phyloP scores from a whole-genome alignment of 495 filamentous ascomycete genomes.

The Neurospora sp. region DNA sequence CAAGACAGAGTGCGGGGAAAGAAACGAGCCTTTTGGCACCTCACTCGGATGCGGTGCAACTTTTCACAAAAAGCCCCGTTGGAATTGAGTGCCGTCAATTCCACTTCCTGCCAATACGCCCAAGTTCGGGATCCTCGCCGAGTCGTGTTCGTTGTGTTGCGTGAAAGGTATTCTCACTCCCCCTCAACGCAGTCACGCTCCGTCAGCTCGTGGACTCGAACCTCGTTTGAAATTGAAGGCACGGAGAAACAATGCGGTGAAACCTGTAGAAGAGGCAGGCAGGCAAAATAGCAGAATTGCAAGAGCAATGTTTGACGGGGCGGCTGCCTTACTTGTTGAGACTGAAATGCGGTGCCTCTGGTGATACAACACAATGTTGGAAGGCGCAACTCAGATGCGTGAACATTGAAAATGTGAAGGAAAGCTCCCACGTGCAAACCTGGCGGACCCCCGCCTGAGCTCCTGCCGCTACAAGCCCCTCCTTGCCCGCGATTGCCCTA shows the following conservation, averaged over 20 bases:
- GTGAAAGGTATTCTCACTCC: not conserved
- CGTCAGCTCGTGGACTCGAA: not conserved
- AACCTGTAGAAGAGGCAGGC: not conserved
- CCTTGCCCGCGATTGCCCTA: not conserved
- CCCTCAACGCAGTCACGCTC: not conserved
- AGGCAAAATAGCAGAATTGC: not conserved
- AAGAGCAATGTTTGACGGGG: not conserved
- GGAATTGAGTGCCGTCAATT: not conserved
- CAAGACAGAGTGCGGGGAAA: not conserved
- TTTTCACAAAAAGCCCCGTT: not conserved
- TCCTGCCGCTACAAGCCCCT: not conserved
- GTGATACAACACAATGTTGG: not conserved
- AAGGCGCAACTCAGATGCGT: not conserved
- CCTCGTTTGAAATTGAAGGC: not conserved
- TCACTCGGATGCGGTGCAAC: not conserved
- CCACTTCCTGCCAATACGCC: not conserved
- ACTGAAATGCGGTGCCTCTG: not conserved
- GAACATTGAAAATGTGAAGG: not conserved
- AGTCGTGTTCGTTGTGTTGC: not conserved
- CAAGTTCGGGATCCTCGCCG: not conserved
- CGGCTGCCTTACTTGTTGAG: not conserved
- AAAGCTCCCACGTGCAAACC: not conserved
- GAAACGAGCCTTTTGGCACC: not conserved
- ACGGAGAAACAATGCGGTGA: not conserved
- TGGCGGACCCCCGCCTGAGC: not conserved